Evolutionary conservation across 2,329 filamentous ascomycete genomes (phyloP).

Genomic region (Tolypocladium endophyticum): DNA sequence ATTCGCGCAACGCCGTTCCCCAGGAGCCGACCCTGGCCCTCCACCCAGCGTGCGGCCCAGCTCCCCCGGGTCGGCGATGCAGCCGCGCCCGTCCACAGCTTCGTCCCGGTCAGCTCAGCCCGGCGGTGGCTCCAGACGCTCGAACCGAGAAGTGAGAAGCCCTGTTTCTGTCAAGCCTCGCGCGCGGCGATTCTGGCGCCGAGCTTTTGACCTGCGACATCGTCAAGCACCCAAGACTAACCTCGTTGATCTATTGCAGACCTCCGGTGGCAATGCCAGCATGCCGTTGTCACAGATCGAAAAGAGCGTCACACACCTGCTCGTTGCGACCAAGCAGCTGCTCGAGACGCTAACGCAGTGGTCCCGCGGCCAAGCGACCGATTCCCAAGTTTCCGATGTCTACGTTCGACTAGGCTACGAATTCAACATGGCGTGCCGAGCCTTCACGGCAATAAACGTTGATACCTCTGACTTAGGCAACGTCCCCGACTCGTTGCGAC

Average conservation of each 20-base stretch:
- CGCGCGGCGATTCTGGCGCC: slow-evolving; percentile 1
- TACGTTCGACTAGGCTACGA: slow-evolving; percentile 97
- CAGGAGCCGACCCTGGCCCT: slow-evolving; percentile 49
- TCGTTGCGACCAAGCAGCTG: slow-evolving; percentile 95
- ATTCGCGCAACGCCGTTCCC: slow-evolving; percentile 48
- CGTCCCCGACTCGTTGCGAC: slow-evolving; percentile 80
- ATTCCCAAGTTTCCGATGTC: slow-evolving; percentile 93
- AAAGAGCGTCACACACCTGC: slow-evolving; percentile 94
- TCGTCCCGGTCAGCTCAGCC: slow-evolving; percentile 52
- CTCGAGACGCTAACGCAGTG: slow-evolving; percentile 96
- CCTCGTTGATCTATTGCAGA: slow-evolving; percentile 12
- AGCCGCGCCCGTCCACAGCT: slow-evolving; percentile 53
- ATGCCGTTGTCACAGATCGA: slow-evolving; percentile 89
- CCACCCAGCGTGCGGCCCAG: slow-evolving; percentile 48
- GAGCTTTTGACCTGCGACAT: not conserved
- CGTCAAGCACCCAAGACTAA: not conserved
- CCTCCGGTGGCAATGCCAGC: slow-evolving; percentile 52
- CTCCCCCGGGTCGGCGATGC: slow-evolving; percentile 50
- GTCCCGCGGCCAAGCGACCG: slow-evolving; percentile 85
- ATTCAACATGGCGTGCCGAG: slow-evolving; percentile 97
- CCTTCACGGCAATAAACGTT: slow-evolving; percentile 93
- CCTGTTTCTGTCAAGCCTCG: not conserved
- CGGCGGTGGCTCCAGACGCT: slow-evolving; percentile 15
- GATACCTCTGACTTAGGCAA: slow-evolving; percentile 91
- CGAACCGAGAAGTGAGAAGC: slow-evolving; percentile 22